These are phyloP conservation scores for Pistacia vera DNA, from an alignment of 345 rosid species.

Conservation along the genomic window DNA sequence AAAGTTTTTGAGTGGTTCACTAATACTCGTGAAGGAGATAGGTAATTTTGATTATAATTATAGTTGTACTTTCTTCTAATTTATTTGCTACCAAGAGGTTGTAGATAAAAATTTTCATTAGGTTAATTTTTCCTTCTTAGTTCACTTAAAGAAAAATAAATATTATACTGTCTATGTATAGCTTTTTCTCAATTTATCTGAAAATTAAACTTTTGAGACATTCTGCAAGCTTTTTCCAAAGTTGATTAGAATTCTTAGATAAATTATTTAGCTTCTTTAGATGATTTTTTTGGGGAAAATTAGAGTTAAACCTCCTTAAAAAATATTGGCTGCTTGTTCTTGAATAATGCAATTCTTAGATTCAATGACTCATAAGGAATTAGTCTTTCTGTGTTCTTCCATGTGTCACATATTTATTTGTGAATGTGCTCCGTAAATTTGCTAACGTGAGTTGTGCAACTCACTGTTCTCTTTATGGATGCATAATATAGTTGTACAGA, in stretches of 20 bases:
- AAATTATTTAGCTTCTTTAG: background rate
- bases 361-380: background rate
- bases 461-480: background rate
- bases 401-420: too few relatives aligned
- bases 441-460: background rate
- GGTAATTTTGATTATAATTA: slow-evolving; percentile 44
- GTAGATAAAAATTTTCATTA: too few relatives aligned
- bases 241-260: background rate
- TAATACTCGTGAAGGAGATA: slow-evolving; percentile 63
- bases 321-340: background rate
- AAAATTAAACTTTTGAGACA: background rate
- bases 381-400: background rate
- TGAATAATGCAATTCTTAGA: background rate
- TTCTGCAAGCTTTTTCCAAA: background rate
- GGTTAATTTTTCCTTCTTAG: too few relatives aligned
- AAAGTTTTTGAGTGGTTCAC: slow-evolving; percentile 58
- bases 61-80: background rate
- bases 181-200: background rate
- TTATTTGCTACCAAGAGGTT: background rate
- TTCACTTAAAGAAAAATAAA: background rate
- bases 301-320: background rate
- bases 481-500: background rate
- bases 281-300: too few relatives aligned
- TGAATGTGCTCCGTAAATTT: background rate
- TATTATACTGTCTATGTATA: background rate